phyloP scores from a whole-genome alignment of 1,284 basidiomycete species.

The Ganoderma sinense region DNA sequence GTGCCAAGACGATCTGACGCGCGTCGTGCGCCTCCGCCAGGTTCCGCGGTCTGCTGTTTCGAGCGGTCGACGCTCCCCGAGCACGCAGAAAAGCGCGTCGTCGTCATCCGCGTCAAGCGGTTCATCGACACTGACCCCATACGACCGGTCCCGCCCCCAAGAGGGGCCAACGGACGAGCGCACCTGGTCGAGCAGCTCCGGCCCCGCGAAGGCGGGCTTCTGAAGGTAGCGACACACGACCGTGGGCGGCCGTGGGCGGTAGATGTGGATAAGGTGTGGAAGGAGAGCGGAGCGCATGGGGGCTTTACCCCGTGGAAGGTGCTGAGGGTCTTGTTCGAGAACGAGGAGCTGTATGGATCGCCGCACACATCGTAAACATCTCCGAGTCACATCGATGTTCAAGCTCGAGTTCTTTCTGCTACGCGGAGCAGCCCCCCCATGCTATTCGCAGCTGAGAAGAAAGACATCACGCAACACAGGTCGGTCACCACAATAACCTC shows the following conservation, averaged over 20 bases:
- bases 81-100: background rate
- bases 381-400: no score
- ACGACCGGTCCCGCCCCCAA: background rate
- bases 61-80: background rate
- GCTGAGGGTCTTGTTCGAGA: background rate
- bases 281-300: no score
- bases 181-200: background rate
- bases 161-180: background rate
- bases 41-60: background rate
- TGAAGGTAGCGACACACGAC: background rate
- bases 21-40: background rate
- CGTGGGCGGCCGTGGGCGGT: background rate
- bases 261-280: background rate
- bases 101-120: background rate
- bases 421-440: no score
- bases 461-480: no score
- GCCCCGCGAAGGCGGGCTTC: background rate
- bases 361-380: background rate
- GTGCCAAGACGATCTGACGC: background rate
- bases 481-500: no score
- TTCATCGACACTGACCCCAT: background rate
- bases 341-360: background rate
- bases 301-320: background rate
- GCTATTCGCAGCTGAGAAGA: no score
- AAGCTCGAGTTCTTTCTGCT: no score